phyloP scores from a whole-genome alignment of 345 rosid species.

The Citrus sp. region DNA sequence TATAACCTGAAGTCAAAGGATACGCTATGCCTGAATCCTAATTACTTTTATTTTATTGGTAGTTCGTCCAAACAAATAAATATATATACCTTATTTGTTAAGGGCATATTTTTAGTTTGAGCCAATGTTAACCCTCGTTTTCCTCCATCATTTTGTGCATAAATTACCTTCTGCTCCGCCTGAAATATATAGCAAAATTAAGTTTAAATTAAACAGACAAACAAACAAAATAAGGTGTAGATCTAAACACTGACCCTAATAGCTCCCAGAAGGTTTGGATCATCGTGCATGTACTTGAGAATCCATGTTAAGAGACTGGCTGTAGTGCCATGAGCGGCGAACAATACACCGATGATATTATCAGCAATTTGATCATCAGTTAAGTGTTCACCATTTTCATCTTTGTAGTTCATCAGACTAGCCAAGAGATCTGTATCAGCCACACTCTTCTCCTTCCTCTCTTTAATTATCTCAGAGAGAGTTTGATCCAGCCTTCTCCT shows the following conservation, averaged over 20 bases:
- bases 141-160: conserved; percentile 23
- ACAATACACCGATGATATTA: conserved; percentile 55
- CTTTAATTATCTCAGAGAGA: conserved; percentile 25
- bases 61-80: not conserved
- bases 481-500: conserved; percentile 28
- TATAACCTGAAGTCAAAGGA: conserved; percentile 20
- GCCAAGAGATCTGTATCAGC: conserved; percentile 38
- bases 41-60: not conserved
- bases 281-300: conserved; percentile 45
- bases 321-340: conserved; percentile 68
- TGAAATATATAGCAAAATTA: conserved; percentile 14
- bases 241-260: conserved; percentile 32
- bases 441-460: conserved; percentile 33
- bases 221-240: too few species aligned
- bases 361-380: conserved; percentile 51
- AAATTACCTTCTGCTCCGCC: conserved; percentile 44
- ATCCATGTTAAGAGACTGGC: conserved; percentile 65
- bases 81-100: conserved; percentile 27
- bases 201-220: not conserved
- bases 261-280: conserved; percentile 37
- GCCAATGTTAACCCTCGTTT: conserved; percentile 34
- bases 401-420: conserved; percentile 33
- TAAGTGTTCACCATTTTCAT: conserved; percentile 23
- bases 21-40: not conserved
- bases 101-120: conserved; percentile 56